Base-by-base conservation (phyloP, 192 early-diverging fungal genomes). In the Rhizoclosmatium sp. region DNA sequence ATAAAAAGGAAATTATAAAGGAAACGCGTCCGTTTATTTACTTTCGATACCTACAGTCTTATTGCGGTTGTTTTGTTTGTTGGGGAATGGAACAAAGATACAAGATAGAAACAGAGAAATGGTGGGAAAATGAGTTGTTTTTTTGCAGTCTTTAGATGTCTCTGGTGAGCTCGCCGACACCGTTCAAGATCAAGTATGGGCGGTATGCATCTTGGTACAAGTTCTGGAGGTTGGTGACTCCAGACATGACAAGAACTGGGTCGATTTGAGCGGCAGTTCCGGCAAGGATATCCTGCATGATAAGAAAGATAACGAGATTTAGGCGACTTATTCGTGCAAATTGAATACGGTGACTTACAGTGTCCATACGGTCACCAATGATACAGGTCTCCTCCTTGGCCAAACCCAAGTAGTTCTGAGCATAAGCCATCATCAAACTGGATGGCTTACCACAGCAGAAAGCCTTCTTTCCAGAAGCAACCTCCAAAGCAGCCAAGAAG, bases 331-430 rank as follows among this genome's bases (percentile, higher is more conserved):
- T 44, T 72, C 56, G 1, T 23, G 21, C n/a, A 39, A 48, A 40
- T 23, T 7, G 3, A 66, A 7, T 3, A 59, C 62, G 47, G 23
- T 46, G 21, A 66, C 75, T 67, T 47, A 76, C 75, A 2, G 90
- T 91, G 78, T 91, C 89, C 87, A 91, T 89, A 60, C 90, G 87
- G 74, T 91, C 90, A 67, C 90, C 90, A 79, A 91, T 86, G 45
- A 91, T 90, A 77, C 89, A 90, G 21, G 87, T 90, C 45, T 90
- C 89, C 45, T 85, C 79, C 73, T 90, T 87, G 69, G 59, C 75
- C 23, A 85, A 75, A 40, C 88, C 88, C 41, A 91, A 79, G 10
- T 87, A 87, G 56, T 60, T 73, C 66, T 89, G 88, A 14, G 90
- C 90, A 69, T 86, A 90, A 42, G 75, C 73, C 90, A 88, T 88